Evolutionary conservation across 2,329 filamentous ascomycete species (phyloP).

Genomic region (Capronia coronata): DNA sequence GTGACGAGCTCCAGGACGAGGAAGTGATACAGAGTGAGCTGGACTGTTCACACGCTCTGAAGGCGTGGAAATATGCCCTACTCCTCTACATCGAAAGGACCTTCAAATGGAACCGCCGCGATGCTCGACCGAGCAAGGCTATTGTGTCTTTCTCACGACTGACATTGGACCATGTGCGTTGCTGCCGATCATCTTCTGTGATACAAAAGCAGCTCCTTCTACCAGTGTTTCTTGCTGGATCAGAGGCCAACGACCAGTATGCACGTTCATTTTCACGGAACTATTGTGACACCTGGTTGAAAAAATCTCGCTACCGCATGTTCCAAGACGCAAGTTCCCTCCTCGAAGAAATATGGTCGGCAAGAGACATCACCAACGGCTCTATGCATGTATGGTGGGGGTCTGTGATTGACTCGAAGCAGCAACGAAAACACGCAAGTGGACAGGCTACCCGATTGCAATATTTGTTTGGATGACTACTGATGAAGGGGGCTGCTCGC

Average conservation of each 20-base stretch:
- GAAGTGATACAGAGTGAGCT: conserved; percentile 10
- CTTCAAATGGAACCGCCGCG: not conserved
- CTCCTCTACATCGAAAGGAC: conserved; percentile 14
- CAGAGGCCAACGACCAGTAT: not conserved
- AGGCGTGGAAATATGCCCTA: conserved; percentile 13
- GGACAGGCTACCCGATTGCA: no score
- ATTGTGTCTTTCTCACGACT: not conserved
- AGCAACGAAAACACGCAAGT: no score
- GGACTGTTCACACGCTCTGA: conserved; percentile 13
- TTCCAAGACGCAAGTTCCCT: conserved; percentile 7
- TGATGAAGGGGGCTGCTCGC: no score
- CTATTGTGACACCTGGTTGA: conserved; percentile 11
- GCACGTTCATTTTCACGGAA: conserved; percentile 4
- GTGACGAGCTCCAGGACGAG: conserved; percentile 6
- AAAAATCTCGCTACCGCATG: conserved; percentile 16
- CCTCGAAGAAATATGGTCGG: not conserved
- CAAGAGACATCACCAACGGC: not conserved
- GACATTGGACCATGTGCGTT: conserved; percentile 1
- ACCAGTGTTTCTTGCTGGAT: conserved; percentile 9
- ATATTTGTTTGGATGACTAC: no score
- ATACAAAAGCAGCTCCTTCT: conserved; percentile 18
- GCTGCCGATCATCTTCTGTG: conserved; percentile 3
- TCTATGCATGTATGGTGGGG: not conserved
- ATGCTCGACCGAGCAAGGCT: not conserved
- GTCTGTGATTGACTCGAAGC: no score